These are phyloP conservation scores for Chlamydomonas sp. DNA, from an alignment of 139 green algal genomes.

Conservation along the genomic window DNA sequence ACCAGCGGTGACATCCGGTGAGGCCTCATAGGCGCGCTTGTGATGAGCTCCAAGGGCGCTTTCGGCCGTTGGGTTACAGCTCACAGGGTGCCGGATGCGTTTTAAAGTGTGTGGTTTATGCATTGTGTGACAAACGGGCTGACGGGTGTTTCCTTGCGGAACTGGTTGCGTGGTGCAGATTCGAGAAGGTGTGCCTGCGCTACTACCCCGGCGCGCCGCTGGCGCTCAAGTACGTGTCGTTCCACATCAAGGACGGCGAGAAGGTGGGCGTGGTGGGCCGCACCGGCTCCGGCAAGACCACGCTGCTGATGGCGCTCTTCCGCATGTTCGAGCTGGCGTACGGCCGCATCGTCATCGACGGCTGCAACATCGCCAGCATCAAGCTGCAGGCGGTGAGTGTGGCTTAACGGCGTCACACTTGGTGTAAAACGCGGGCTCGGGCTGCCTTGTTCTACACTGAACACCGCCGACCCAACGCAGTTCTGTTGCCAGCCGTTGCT, in stretches of 20 bases:
- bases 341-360: conserved; percentile 84
- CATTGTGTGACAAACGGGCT: no score
- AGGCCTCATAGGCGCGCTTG: no score
- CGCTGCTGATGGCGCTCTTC: conserved; percentile 83
- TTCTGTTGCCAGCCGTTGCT: no score
- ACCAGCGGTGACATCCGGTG: conserved; percentile 48
- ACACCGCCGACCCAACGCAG: no score
- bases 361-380: conserved; percentile 76
- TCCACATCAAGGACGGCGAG: conserved; percentile 69
- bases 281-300: conserved; percentile 83
- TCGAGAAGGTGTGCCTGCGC: conserved; percentile 67
- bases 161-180: neutral
- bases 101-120: no score
- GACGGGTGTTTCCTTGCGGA: no score
- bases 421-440: neutral
- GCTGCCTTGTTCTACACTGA: no score
- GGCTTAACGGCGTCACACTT: neutral
- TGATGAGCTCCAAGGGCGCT: no score
- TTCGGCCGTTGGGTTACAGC: no score
- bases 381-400: conserved; percentile 57
- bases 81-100: no score
- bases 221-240: conserved; percentile 60
- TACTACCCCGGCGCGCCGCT: conserved; percentile 64
- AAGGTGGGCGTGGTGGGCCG: conserved; percentile 77
- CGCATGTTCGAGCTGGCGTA: conserved; percentile 83